phyloP scores from a whole-genome alignment of 106 monocot species.

The Xerophyta viscosa region DNA sequence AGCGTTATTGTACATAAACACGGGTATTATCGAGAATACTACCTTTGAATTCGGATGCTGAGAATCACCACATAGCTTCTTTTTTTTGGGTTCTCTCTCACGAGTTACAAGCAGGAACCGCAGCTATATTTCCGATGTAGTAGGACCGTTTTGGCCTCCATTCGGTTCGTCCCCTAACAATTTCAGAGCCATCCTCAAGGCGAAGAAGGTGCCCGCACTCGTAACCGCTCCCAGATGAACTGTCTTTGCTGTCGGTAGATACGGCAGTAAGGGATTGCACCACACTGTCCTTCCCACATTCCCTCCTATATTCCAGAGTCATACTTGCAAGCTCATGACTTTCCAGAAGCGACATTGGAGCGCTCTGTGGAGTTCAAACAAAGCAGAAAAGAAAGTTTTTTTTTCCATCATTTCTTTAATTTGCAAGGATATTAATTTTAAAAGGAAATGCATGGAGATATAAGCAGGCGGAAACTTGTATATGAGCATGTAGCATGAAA shows the following conservation, averaged over 20 bases:
- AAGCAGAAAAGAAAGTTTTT: too few relatives aligned
- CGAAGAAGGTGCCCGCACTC: constrained; percentile 67
- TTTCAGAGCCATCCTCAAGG: constrained; percentile 62
- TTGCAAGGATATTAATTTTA: too few relatives aligned
- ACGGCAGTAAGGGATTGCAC: constrained; percentile 72
- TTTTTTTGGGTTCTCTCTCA: background rate
- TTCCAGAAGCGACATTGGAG: constrained; percentile 48
- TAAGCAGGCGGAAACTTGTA: too few relatives aligned
- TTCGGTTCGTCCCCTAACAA: constrained; percentile 58
- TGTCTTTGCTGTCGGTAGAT: constrained; percentile 15
- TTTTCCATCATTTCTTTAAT: too few relatives aligned
- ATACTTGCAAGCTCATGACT: constrained; percentile 46
- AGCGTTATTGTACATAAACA: too few relatives aligned
- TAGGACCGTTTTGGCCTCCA: constrained; percentile 60
- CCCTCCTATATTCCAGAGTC: constrained; percentile 61
- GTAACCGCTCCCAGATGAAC: constrained; percentile 9
- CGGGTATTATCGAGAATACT: too few relatives aligned
- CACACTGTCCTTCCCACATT: constrained; percentile 75
- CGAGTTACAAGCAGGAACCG: constrained; percentile 1
- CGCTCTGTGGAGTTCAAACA: constrained; percentile 54
- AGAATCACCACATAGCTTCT: background rate
- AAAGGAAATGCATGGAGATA: too few relatives aligned
- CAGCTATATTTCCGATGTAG: constrained; percentile 2
- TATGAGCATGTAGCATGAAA: too few relatives aligned
- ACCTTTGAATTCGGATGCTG: too few relatives aligned